phyloP scores from a whole-genome alignment of 2,329 filamentous ascomycete genomes.

The Trichoderma hamatum region DNA sequence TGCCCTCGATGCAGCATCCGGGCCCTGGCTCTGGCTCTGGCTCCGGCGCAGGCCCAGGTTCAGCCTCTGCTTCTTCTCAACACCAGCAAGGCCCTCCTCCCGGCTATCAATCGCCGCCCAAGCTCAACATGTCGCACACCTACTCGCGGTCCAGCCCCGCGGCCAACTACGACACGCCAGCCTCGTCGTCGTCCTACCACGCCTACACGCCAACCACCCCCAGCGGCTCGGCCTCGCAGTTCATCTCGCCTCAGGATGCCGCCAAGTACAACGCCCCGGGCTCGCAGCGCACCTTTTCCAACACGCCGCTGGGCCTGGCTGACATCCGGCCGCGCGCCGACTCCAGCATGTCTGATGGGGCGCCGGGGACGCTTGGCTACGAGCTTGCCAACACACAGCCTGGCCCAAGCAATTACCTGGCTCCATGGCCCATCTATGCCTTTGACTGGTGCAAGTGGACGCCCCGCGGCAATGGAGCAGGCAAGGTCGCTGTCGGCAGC shows the following conservation, averaged over 20 bases:
- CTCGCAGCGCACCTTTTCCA: slow-evolving; percentile 68
- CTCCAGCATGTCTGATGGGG: slow-evolving; percentile 74
- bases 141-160: slow-evolving; percentile 87
- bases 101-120: slow-evolving; percentile 66
- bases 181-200: slow-evolving; percentile 59
- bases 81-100: slow-evolving; percentile 46
- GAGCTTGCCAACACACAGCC: slow-evolving; percentile 67
- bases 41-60: slow-evolving; percentile 32
- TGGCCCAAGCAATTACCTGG: slow-evolving; percentile 87
- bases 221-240: slow-evolving; percentile 63
- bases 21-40: slow-evolving; percentile 37
- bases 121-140: slow-evolving; percentile 68
- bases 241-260: slow-evolving; percentile 59
- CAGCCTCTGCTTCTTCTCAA: slow-evolving; percentile 41
- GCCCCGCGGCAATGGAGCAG: slow-evolving; percentile 75
- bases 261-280: slow-evolving; percentile 59
- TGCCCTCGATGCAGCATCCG: slow-evolving; percentile 50
- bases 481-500: slow-evolving; percentile 92
- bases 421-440: slow-evolving; percentile 93
- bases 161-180: slow-evolving; percentile 55
- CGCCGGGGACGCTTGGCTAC: slow-evolving; percentile 63
- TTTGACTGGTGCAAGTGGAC: slow-evolving; percentile 99
- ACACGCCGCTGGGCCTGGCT: slow-evolving; percentile 86
- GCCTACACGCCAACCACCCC: slow-evolving; percentile 68
- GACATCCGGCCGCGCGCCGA: slow-evolving; percentile 89